Base-by-base conservation (phyloP, 768 basidiomycete species). In the Crassisporium funariophilum region DNA sequence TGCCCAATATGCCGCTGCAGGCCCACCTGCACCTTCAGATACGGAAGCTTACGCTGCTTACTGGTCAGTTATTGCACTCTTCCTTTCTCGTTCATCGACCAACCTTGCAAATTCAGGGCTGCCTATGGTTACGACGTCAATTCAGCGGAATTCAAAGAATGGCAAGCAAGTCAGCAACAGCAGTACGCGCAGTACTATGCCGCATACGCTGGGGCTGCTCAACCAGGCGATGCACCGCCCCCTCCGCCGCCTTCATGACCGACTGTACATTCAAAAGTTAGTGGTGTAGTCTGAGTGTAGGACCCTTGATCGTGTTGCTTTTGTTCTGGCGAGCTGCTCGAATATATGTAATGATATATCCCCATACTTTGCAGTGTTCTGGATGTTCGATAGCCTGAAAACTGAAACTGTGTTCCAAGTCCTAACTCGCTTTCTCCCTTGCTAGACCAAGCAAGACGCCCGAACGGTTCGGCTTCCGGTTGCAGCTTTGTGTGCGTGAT, bases 121-220 rank as follows among this genome's bases (percentile, higher is more conserved):
- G 83, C 85, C 4, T 90, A 88, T 58, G 89, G 89, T 9, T 91
- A 91, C 64, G 90, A 92, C 56, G 84, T 91, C 49, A 91, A 91
- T 60, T 87, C 90, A 3, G 59, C 77, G 2, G 79, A 90, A 56
- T 91, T 91, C 64, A 90, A 88, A 62, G 81, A 87, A 56, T 91
- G 89, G 89, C 81, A 81, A 29, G 81, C 84, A 8, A 80, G 81
- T 52, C 85, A 88, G 53, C 83, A 86, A 57, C 76, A 80, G 50
- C 83, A 84, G 57, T 89, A 91, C 55, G 76, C 74, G 11, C 84
- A 88, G 49, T 89, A 89, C 64, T 89, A 90, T 58, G 76, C 78
- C 12, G 67, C 76, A 23, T 81, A 85, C 47, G 63, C 58, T 15
- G 54, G 64, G 5, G 55, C 60, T 17, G 45, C 54, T 7, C 64